A percentile compares a stretch with the other conserved stretches of the same genome.
phyloP scores from a whole-genome alignment of 495 filamentous ascomycete species.

The Penicillium fimorum region DNA sequence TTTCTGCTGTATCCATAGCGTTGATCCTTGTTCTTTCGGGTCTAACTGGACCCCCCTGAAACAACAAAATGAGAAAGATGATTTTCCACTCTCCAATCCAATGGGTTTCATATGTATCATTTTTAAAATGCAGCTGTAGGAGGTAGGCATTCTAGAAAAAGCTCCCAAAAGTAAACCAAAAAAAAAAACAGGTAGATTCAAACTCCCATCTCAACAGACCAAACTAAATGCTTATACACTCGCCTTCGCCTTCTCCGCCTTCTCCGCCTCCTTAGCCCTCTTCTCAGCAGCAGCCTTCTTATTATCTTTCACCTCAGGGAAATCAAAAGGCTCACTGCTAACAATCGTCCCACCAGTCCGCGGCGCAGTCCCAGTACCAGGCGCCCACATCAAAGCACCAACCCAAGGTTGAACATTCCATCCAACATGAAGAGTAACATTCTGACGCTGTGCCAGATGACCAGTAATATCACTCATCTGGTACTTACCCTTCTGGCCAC shows the following conservation, averaged over 20 bases:
- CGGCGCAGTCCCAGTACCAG: conserved; percentile 49
- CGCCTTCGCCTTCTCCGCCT: conserved; percentile 1
- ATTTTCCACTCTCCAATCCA: not conserved
- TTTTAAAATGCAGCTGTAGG: not conserved
- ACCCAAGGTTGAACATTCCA: conserved; percentile 99
- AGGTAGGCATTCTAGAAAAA: not conserved
- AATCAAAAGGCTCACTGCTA: conserved; percentile 63
- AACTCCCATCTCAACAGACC: not conserved
- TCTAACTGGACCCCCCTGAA: not conserved
- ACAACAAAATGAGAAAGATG: not conserved
- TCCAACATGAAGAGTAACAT: conserved; percentile 75
- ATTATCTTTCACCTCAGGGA: conserved; percentile 67
- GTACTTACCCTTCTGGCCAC: conserved; percentile 86
- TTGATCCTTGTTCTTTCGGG: not conserved
- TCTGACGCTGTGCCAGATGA: conserved; percentile 62
- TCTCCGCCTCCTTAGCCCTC: conserved; percentile 11
- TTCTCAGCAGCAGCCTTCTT: conserved; percentile 25
- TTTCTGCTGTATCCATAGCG: conserved; percentile 3
- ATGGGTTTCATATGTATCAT: not conserved
- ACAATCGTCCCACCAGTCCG: conserved; percentile 64
- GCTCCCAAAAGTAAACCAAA: not conserved
- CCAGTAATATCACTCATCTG: conserved; percentile 85
- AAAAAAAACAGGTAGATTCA: not conserved
- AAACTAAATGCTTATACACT: conserved; percentile 1
- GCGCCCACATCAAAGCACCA: conserved; percentile 77